Evolutionary conservation across 306 rosid genomes (phyloP).

Genomic region (Calophaca sinica): DNA sequence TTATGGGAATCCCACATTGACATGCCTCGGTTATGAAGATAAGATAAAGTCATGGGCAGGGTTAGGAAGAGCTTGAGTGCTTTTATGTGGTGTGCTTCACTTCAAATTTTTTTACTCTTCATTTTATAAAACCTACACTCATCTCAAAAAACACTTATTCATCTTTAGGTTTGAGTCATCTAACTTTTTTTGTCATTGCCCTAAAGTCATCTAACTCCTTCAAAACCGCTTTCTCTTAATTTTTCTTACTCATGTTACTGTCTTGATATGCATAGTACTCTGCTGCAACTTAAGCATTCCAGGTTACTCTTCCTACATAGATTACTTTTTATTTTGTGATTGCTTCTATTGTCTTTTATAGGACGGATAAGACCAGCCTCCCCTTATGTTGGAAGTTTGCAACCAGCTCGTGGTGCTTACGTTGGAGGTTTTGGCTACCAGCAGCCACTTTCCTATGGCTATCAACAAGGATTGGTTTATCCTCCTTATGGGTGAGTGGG

Average conservation of each 20-base stretch:
- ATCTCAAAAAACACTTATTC: not conserved
- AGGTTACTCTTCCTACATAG: not conserved
- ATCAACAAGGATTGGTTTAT: slow-evolving; percentile 82
- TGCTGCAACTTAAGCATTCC: not conserved
- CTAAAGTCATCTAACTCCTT: not conserved
- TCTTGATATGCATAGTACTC: not conserved
- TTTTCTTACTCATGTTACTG: not conserved
- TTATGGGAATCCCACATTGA: slow-evolving; percentile 31
- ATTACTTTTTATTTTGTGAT: not conserved
- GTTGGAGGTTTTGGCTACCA: slow-evolving; percentile 81
- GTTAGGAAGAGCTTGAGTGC: slow-evolving; percentile 4
- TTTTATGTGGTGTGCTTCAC: not conserved
- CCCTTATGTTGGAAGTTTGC: slow-evolving; percentile 69
- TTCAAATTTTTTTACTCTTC: not conserved
- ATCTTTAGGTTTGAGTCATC: not conserved
- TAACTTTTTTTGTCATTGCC: too few relatives aligned
- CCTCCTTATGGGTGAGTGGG: slow-evolving; percentile 88
- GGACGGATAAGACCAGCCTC: slow-evolving; percentile 76
- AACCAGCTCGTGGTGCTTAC: slow-evolving; percentile 69
- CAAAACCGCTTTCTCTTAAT: not conserved
- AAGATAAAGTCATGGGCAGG: slow-evolving; percentile 28
- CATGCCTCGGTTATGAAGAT: slow-evolving; percentile 35
- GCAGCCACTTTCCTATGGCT: slow-evolving; percentile 80
- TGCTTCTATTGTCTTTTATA: slow-evolving; percentile 48
- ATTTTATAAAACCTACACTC: not conserved